Conservation (phyloP, 805 yeast genomes). For the Ogataea methanolica region DNA sequence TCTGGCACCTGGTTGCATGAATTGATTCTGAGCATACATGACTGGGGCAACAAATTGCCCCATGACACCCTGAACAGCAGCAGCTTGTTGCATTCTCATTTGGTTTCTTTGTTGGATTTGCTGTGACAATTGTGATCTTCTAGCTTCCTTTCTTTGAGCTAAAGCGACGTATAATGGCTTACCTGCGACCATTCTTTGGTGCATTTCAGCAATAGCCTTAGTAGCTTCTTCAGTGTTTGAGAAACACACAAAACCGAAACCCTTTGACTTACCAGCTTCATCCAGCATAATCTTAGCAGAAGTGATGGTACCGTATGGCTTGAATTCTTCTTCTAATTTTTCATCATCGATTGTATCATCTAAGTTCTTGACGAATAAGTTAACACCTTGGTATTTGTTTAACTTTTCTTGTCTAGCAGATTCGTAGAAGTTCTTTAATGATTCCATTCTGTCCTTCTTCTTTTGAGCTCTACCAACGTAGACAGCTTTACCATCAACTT, state of each 20-base stretch:
- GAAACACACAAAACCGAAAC: constrained; percentile 98
- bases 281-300: constrained; percentile 96
- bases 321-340: constrained; percentile 84
- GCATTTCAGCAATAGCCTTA: constrained; percentile 97
- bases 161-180: constrained; percentile 98
- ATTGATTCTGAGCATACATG: constrained; percentile 81
- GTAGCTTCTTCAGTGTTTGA: constrained; percentile 98
- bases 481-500: constrained; percentile 77
- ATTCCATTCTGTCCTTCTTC: constrained; percentile 96
- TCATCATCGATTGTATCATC: constrained; percentile 92
- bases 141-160: constrained; percentile 97
- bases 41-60: constrained; percentile 86
- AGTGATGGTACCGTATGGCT: constrained; percentile 90
- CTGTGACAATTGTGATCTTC: constrained; percentile 95
- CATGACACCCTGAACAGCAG: constrained; percentile 80
- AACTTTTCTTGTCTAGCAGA: constrained; percentile 85
- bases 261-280: constrained; percentile 92
- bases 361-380: constrained; percentile 93
- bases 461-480: constrained; percentile 99
- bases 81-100: constrained; percentile 96
- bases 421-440: constrained; percentile 92
- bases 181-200: constrained; percentile 90
- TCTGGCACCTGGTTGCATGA: constrained; percentile 67
- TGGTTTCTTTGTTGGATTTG: constrained; percentile 98
- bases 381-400: constrained; percentile 95